phyloP scores from a whole-genome alignment of 768 basidiomycete genomes.

The Boletus reticulatus region DNA sequence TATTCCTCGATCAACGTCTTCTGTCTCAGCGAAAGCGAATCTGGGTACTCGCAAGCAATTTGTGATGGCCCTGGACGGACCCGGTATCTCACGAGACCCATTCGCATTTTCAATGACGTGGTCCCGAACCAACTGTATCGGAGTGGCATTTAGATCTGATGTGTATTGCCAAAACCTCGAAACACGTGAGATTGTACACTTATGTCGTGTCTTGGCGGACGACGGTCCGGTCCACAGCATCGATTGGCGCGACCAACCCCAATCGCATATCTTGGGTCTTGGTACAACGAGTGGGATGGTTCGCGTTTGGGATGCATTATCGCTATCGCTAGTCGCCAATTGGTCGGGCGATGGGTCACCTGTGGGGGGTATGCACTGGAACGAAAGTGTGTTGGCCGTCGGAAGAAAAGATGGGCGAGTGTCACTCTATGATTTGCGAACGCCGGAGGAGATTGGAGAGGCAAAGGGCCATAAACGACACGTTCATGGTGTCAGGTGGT shows the following conservation, averaged over 20 bases:
- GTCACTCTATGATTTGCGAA: conserved; percentile 37
- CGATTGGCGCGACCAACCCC: conserved; percentile 47
- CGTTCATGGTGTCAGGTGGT: conserved; percentile 42
- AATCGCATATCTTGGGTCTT: conserved; percentile 45
- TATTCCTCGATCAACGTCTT: conserved; percentile 26
- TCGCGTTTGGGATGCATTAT: conserved; percentile 52
- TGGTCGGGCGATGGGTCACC: conserved; percentile 36
- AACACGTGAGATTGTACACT: conserved; percentile 49
- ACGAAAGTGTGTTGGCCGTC: conserved; percentile 35
- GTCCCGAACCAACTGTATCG: conserved; percentile 58
- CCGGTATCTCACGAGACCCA: conserved; percentile 52
- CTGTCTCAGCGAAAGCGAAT: conserved; percentile 57
- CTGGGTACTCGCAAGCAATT: conserved; percentile 54
- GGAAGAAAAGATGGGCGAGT: conserved; percentile 40
- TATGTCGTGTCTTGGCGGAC: conserved; percentile 40
- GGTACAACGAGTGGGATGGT: conserved; percentile 51
- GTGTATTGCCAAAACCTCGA: conserved; percentile 64
- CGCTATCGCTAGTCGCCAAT: conserved; percentile 24
- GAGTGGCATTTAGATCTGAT: conserved; percentile 57
- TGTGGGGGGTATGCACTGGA: conserved; percentile 43
- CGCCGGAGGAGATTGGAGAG: conserved; percentile 25
- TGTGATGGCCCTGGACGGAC: conserved; percentile 60
- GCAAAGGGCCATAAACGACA: conserved; percentile 34
- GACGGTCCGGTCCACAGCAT: conserved; percentile 45
- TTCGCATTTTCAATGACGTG: conserved; percentile 61